Evolutionary conservation across 176 grass and related monocot genomes (phyloP).

Genomic region (Aechmea fasciata): DNA sequence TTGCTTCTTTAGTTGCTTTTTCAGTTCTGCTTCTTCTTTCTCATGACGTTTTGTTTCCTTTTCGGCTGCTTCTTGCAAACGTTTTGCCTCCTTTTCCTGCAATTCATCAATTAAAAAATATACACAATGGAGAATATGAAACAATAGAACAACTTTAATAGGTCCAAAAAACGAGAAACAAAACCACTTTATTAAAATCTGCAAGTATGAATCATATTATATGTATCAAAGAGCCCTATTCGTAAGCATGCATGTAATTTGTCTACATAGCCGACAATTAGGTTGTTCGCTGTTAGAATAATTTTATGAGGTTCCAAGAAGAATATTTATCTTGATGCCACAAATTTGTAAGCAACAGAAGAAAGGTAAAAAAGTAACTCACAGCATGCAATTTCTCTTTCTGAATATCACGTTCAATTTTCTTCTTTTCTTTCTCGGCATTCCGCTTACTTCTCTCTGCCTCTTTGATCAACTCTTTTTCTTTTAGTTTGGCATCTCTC

Average conservation of each 20-base stretch:
- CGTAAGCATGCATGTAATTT: too few relatives aligned
- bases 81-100: slow-evolving; percentile 66
- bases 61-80: slow-evolving; percentile 62
- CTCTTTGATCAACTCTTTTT: slow-evolving; percentile 44
- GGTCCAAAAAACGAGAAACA: not conserved
- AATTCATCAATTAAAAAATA: slow-evolving; percentile 30
- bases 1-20: slow-evolving; percentile 68
- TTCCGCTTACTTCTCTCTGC: slow-evolving; percentile 33
- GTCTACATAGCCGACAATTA: too few relatives aligned
- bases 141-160: slow-evolving; percentile 5
- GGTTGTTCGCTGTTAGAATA: too few relatives aligned
- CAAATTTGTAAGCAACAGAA: slow-evolving; percentile 3
- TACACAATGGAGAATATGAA: slow-evolving; percentile 1
- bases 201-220: not conserved
- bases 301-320: too few relatives aligned
- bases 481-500: slow-evolving; percentile 38
- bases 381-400: slow-evolving; percentile 52
- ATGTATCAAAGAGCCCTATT: not conserved
- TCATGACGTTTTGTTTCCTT: slow-evolving; percentile 69
- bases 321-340: slow-evolving; percentile 1
- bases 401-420: slow-evolving; percentile 30
- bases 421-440: slow-evolving; percentile 31
- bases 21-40: slow-evolving; percentile 79
- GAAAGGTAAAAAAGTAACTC: slow-evolving; percentile 14
- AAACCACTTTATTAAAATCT: not conserved